Base-by-base conservation (phyloP, 1,284 basidiomycete species). In the Termitomyces sp. region DNA sequence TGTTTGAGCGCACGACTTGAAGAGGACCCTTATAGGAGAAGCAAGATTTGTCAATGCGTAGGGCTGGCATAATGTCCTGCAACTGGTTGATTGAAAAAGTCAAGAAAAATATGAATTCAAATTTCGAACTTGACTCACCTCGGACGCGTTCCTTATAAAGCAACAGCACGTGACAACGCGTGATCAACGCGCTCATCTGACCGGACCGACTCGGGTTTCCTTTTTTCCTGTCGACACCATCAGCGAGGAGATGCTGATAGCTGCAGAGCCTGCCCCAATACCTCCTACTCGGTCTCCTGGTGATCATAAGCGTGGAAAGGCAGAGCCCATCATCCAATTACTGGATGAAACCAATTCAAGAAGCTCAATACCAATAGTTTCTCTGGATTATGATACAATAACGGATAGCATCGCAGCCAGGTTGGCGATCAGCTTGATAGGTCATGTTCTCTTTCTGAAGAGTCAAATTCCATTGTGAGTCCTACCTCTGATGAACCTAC, bases 391-490 rank as follows among this genome's bases (percentile, higher is more conserved):
- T 1, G 75, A 80, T 11, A 56, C 60, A 1, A 76, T 88, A 26
- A 75, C 76, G 18, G 78, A 80, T 49, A 69, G 68, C 3, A 74
- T 86, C 64, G 86, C 86, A 4, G 78, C 81, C 3, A 75, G 74
- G 18, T 74, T 89, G 2, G 79, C 84, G 3, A 70, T 73, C 13
- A 79, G 76, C 53, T 64, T 88, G 14, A 68, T 90, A 0, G 79
- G 79, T 0, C 84, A 89, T 61, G 73, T 87, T 0, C 65, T 90
- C 14, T 90, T 86, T 63, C 69, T 88, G 48, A 90, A 90, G 64
- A 83, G 77, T 55, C 87, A 90, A 60, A 72, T 88, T 0, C 88
- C 87, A 2, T 80, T 90, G 87, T 89, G 59, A 66, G 86, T 16
- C 9, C 18, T 16, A 16, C 40, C n/a, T 24, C 26, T 33, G 5